Base-by-base conservation (phyloP, 2,329 filamentous ascomycete genomes). In the Ceratocystis ficicola region DNA sequence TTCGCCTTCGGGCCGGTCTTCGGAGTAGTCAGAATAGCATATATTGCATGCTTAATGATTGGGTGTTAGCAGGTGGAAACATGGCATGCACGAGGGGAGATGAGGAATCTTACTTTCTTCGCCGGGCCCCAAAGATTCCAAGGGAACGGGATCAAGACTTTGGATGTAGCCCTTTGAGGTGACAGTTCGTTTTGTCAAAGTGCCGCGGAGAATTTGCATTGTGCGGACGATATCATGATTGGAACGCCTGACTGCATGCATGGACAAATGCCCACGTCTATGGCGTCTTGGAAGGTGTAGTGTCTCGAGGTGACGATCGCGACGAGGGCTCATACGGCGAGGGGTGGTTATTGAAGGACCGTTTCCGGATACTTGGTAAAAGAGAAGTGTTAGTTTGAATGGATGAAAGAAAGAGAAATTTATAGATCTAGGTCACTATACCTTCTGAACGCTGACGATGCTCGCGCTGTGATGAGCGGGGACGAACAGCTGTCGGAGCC, bases 21-120 rank as follows among this genome's bases (percentile, higher is more conserved):
- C 75, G 44, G 82, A 82, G 69, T 81, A 86, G 7, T 85, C 82
- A 69, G 85, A 85, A 71, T 86, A 86, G 73, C 84, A 86, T 67
- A 86, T 86, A 22, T 82, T 78, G 71, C 84, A 86, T 15, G 74
- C 83, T 86, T 62, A 4, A 5, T 3, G 3, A 63, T 61, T 48
- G 50, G 32, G 20, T 28, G 12, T 32, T 30, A 28, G 28, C 25
- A 32, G 17, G 57, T 50, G 36, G 17, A 7, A 44, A 22, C 1
- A 22, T 44, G 7, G 10, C 30, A 2, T 8, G 3, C 1, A 15
- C 44, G 44, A 20, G 15, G 17, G 17, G 15, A 20, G 44, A 48
- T 12, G 15, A 5, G 8, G 20, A 41, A 10, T 32, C 69, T 44
- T 68, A 70, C 68, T 65, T 67, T 48, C 65, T 44, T 68, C 68